phyloP scores from a whole-genome alignment of 495 filamentous ascomycete genomes.

The Neurospora sp. region DNA sequence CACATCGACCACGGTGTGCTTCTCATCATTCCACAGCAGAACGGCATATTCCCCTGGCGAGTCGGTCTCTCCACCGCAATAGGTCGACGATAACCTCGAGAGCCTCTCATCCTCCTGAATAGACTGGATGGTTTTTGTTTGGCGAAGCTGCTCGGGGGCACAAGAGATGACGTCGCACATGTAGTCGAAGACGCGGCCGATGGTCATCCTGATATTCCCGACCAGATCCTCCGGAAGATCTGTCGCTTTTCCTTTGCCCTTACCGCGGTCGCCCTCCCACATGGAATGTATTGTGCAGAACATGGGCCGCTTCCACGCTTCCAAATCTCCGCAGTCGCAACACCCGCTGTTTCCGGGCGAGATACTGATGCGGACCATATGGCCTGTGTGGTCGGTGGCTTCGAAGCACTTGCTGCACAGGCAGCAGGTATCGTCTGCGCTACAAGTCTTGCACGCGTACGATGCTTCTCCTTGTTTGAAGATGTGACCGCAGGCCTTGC shows the following conservation, averaged over 20 bases:
- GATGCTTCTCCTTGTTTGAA: constrained; percentile 87
- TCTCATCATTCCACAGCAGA: constrained; percentile 97
- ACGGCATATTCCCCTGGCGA: constrained; percentile 64
- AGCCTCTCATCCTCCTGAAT: constrained; percentile 72
- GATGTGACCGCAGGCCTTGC: constrained; percentile 95
- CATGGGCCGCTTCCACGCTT: constrained; percentile 82
- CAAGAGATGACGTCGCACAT: constrained; percentile 96
- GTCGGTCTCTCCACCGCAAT: constrained; percentile 52
- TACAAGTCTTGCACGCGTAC: constrained; percentile 89
- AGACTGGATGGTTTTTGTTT: constrained; percentile 68
- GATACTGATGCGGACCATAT: constrained; percentile 76
- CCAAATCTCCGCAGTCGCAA: constrained; percentile 91
- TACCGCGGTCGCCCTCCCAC: constrained; percentile 38
- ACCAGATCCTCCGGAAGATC: constrained; percentile 64
- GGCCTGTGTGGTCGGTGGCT: constrained; percentile 86
- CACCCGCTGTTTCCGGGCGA: constrained; percentile 88
- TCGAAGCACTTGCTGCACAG: constrained; percentile 90
- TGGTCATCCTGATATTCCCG: constrained; percentile 67
- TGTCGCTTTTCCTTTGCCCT: constrained; percentile 55
- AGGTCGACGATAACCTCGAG: constrained; percentile 64
- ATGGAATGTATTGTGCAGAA: constrained; percentile 89
- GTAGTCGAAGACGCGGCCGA: constrained; percentile 80
- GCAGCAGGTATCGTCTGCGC: constrained; percentile 75
- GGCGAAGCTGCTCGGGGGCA: constrained; percentile 85
- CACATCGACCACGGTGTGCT: constrained; percentile 92